Evolutionary conservation across 2,329 filamentous ascomycete species (phyloP).

Genomic region (Magnaporthiopsis rhizophila): DNA sequence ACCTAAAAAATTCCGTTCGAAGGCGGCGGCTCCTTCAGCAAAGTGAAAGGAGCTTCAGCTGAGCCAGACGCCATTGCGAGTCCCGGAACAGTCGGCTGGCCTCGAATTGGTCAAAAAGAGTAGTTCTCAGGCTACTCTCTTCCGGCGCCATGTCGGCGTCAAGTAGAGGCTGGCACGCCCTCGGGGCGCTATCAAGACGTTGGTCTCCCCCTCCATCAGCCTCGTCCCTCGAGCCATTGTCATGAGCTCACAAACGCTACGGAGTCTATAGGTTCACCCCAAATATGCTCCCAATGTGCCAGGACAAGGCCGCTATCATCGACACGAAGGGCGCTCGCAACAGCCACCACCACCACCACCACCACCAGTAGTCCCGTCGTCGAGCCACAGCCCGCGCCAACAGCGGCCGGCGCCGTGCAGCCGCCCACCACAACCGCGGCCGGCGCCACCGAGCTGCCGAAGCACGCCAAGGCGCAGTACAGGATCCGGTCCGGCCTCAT

Average conservation of each 20-base stretch:
- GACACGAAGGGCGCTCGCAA: conserved; percentile 25
- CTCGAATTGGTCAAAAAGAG: neutral
- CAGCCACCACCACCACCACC: conserved; percentile 16
- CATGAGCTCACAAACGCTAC: neutral
- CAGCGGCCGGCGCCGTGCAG: conserved; percentile 8
- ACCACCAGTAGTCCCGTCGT: conserved; percentile 20
- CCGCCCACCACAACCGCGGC: conserved; percentile 20
- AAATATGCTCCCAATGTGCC: conserved; percentile 28
- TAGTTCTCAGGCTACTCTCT: neutral
- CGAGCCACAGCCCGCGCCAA: conserved; percentile 28
- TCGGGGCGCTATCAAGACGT: conserved; percentile 26
- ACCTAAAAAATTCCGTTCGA: no score
- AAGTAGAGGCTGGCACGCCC: conserved; percentile 46
- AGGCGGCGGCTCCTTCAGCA: no score
- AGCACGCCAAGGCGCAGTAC: conserved; percentile 23
- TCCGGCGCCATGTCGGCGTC: conserved; percentile 39
- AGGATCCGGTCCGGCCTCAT: conserved; percentile 61
- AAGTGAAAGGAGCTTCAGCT: neutral
- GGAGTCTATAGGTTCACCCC: conserved; percentile 15
- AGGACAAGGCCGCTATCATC: conserved; percentile 17
- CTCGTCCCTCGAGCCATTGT: neutral
- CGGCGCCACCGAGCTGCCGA: conserved; percentile 13
- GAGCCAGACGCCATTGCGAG: neutral
- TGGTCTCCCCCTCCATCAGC: neutral
- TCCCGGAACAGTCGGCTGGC: neutral